Conservation (phyloP, 2,329 filamentous ascomycete species). For the Aspergillus bombycis region DNA sequence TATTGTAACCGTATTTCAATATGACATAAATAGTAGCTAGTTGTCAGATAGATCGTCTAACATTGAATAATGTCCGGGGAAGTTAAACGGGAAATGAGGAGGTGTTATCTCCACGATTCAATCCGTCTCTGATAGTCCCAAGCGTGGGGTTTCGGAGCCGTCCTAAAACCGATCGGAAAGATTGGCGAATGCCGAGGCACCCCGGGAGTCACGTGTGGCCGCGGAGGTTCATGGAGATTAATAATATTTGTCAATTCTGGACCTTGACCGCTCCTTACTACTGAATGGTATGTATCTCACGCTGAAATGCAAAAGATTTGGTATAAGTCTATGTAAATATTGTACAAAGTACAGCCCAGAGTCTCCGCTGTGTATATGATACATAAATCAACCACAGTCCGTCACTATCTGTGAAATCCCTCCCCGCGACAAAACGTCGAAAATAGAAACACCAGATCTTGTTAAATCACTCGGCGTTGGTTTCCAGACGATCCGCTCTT, state of each 20-base stretch:
- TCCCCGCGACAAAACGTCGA: background rate
- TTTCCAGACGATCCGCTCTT: background rate
- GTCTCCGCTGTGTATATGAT: slow-evolving; percentile 6
- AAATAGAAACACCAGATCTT: background rate
- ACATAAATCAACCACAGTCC: slow-evolving; percentile 1
- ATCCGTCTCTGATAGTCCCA: slow-evolving; percentile 17
- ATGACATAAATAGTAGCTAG: background rate
- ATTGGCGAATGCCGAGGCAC: slow-evolving; percentile 25
- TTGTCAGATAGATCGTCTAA: background rate
- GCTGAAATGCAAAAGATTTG: background rate
- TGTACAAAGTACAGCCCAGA: slow-evolving; percentile 9
- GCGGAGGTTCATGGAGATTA: slow-evolving; percentile 3
- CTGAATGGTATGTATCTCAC: background rate
- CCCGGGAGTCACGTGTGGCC: slow-evolving; percentile 23
- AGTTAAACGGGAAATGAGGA: background rate
- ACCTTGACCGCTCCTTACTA: background rate
- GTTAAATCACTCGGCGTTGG: background rate
- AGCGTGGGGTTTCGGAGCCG: slow-evolving; percentile 30
- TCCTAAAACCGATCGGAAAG: slow-evolving; percentile 23
- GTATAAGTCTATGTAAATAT: background rate
- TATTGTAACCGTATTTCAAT: background rate
- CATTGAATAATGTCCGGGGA: background rate
- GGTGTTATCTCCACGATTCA: slow-evolving; percentile 10
- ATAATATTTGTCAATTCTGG: slow-evolving; percentile 2
- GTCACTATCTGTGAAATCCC: background rate